Base-by-base conservation (phyloP, 495 filamentous ascomycete genomes). In the Lasiosphaeria hispida region DNA sequence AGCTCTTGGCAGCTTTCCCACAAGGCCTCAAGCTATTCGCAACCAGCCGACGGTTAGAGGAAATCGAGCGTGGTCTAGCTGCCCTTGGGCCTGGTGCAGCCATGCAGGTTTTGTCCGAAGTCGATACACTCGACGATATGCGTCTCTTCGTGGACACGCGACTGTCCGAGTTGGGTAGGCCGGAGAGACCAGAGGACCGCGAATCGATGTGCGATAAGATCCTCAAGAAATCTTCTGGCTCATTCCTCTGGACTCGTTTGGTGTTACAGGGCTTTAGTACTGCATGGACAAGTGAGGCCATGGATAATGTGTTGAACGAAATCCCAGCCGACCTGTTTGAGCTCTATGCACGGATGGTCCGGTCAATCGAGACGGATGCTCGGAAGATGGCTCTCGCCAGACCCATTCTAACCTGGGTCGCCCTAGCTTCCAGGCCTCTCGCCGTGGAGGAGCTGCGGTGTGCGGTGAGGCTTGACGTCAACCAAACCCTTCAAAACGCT, bases 221-320 rank as follows among this genome's bases (percentile, higher is more conserved):
- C n/a, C 36, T 75, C 1, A 14, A n/a, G 0, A 72, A 69, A 10
- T 67, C 72, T 0, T 55, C 53, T 0, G 72, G 72, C 3, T 72
- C 63, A 0, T 75, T 73, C 17, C 56, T 75, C 14, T 75, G 72
- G 72, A 40, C 51, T 0, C 59, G 63, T 4, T 65, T 75, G 5
- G 68, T 73, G 2, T 44, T 72, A 1, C 40, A 69, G 43, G 67
- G 71, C 36, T 58, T 75, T 4, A 60, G 63, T 36, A 48, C 53
- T 15, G 55, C 52, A 0, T 72, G 61, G 53, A 73, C 61, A 0
- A 59, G 61, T 7, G 68, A 70, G 23, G 64, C 48, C 0, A 70
- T 73, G 58, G 58, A 69, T 2, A 53, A 13, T 11, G 63, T 68
- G 1, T 48, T 75, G 18, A 17, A 53, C 23, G 63, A 67, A 13